Evolutionary conservation across 495 filamentous ascomycete species (phyloP), one percentile per base, ranked within the genome.

Genomic region (Penicillium pulvis): DNA sequence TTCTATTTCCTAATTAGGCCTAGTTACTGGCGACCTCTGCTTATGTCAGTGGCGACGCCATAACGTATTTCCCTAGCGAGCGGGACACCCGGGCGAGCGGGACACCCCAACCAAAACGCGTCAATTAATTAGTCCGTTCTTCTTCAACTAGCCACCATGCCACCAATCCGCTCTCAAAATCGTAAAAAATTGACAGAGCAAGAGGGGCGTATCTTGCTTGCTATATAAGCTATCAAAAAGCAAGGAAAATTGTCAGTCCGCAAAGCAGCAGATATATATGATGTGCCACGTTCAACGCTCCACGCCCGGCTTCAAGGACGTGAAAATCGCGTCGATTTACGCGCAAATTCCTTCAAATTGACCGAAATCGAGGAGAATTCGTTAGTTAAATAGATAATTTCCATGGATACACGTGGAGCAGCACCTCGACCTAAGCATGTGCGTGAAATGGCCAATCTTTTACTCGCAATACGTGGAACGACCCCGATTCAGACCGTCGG

Each of bases 161-260:
- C 45, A 48, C 45, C 45, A 48, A 48, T 30, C 14, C 45, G 45
- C 45, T 48, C 45, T 30, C 23, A 30, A 47, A 47, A 47, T 47
- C 20, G 45, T 47, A 3, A 12, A 47, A 47, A 47, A 28, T 47
- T 47, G 45, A 28, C 5, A 14, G 45, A 47, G 14, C 23, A 47
- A 47, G 45, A 47, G 45, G 45, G 23, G 19, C 20, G 45, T 47
- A 47, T 28, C 45, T 28, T 28, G 14, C 2, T 26, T 47, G 45
- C 45, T 26, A 47, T 47, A 4, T 2, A 47, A 47, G 20, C 45
- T 47, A 47, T 47, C 14, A 47, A 47, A 47, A 47, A 47, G 45
- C 45, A 47, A 11, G 20, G 5, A 47, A 47, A 51, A 33, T 51
- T 35, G 8, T 36, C 48, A 17, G 8, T 51, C 20, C 48, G 48